A percentile compares a stretch with the other conserved stretches of the same genome.
These are phyloP conservation scores for Linnemannia exigua DNA, from an alignment of 192 early-diverging fungal genomes.

Conservation along the genomic window DNA sequence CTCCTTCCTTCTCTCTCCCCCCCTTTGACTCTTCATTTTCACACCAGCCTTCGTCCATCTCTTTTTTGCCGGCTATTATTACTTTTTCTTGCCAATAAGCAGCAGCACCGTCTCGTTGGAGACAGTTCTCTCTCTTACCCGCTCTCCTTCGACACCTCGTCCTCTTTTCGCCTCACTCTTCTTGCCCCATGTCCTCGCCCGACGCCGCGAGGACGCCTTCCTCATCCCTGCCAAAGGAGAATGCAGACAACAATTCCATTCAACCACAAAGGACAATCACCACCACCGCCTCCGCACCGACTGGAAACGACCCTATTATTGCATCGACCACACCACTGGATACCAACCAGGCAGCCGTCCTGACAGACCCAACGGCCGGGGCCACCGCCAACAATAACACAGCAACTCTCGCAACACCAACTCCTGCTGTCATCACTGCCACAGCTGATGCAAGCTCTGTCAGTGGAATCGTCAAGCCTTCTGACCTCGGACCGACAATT, in stretches of 20 bases:
- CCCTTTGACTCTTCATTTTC: background rate
- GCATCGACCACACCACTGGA: background rate
- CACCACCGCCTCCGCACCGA: background rate
- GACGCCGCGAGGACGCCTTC: constrained; percentile 18
- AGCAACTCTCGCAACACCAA: background rate
- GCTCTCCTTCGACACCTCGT: background rate
- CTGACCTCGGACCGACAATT: background rate
- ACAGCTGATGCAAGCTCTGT: background rate
- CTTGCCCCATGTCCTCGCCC: constrained; percentile 29
- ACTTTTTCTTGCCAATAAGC: background rate
- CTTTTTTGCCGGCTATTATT: background rate
- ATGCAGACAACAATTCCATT: constrained; percentile 2
- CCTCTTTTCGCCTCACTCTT: background rate
- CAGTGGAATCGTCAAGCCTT: background rate
- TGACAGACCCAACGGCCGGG: background rate
- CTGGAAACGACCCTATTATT: background rate
- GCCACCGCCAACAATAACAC: background rate
- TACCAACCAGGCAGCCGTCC: background rate
- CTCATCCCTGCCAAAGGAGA: background rate
- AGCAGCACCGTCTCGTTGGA: background rate
- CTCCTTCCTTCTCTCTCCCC: background rate
- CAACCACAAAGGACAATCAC: background rate
- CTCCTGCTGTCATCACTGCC: background rate
- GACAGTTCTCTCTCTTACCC: background rate
- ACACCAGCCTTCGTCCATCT: background rate